Evolutionary conservation across 495 filamentous ascomycete genomes (phyloP).

Genomic region (Penicillium flavigenum): DNA sequence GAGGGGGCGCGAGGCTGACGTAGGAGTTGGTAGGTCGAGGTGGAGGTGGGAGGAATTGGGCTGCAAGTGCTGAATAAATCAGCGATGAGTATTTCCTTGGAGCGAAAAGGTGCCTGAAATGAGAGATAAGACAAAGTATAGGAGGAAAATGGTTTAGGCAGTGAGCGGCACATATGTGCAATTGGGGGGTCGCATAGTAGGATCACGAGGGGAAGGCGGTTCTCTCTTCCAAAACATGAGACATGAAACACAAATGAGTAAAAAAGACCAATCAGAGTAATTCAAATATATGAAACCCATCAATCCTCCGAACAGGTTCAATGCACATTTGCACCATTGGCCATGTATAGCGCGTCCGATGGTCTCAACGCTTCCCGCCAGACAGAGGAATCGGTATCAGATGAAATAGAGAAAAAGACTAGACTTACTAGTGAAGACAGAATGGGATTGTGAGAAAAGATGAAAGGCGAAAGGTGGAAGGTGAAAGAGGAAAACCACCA

Average conservation of each 20-base stretch:
- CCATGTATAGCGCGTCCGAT: constrained; percentile 9
- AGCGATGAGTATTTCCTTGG: constrained; percentile 18
- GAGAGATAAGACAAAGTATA: constrained; percentile 1
- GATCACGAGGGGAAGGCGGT: constrained; percentile 4
- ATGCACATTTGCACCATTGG: background rate
- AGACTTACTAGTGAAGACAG: constrained; percentile 7
- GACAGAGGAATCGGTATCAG: constrained; percentile 5
- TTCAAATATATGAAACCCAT: background rate
- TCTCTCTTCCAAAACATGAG: background rate
- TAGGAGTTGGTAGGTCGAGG: constrained; percentile 28
- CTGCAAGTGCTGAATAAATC: constrained; percentile 25
- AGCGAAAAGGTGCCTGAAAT: background rate
- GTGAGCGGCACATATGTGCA: constrained; percentile 9
- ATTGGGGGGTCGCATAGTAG: constrained; percentile 6
- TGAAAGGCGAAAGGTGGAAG: constrained; percentile 7
- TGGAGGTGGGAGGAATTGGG: constrained; percentile 26
- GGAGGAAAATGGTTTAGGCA: constrained; percentile 18
- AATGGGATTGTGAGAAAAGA: background rate
- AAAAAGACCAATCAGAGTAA: background rate
- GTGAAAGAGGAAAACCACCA: constrained; percentile 17
- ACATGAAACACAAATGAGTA: background rate
- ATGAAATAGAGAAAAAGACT: background rate
- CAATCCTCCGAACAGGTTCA: constrained; percentile 1
- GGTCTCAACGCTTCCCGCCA: constrained; percentile 6
- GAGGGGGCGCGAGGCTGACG: constrained; percentile 28